Percentiles rank a stretch among this genome's conserved stretches.
Conservation (phyloP, 192 early-diverging fungal genomes). For the Oehlia diaphana region DNA sequence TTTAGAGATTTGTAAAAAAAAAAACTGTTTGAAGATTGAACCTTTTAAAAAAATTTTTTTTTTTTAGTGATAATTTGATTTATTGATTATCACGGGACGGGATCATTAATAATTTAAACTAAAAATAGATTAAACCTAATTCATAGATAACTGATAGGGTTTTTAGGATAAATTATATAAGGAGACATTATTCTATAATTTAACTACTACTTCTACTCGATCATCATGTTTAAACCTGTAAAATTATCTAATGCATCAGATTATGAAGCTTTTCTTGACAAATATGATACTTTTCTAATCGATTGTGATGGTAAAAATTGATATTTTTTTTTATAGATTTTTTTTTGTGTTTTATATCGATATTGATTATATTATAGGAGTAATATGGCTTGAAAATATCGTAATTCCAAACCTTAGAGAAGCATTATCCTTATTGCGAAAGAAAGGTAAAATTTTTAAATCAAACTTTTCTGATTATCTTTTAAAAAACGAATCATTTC, state of each 20-base stretch:
- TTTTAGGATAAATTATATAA: background rate
- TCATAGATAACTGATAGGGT: no score
- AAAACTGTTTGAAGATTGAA: no score
- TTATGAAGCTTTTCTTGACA: conserved; percentile 64
- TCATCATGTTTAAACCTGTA: conserved; percentile 20
- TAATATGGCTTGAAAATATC: conserved; percentile 84
- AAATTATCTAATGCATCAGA: conserved; percentile 53
- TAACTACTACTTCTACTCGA: background rate
- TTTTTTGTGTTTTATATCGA: background rate
- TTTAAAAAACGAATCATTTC: background rate
- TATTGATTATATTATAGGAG: conserved; percentile 53
- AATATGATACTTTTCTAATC: conserved; percentile 90
- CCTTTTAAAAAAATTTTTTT: no score
- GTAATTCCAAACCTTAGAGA: conserved; percentile 68
- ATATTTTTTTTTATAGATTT: no score
- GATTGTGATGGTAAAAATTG: conserved; percentile 87
- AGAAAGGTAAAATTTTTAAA: conserved; percentile 49
- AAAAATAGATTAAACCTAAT: background rate
- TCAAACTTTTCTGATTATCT: background rate
- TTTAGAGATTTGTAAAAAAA: background rate
- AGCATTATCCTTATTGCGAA: conserved; percentile 72
- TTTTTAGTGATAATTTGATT: no score
- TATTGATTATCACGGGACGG: no score
- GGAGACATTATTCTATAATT: background rate
- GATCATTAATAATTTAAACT: no score